A percentile compares a stretch with the other conserved stretches of the same genome.
These are phyloP conservation scores for Coelastrella sp. DNA, from an alignment of 139 green algal species.

Conservation along the genomic window DNA sequence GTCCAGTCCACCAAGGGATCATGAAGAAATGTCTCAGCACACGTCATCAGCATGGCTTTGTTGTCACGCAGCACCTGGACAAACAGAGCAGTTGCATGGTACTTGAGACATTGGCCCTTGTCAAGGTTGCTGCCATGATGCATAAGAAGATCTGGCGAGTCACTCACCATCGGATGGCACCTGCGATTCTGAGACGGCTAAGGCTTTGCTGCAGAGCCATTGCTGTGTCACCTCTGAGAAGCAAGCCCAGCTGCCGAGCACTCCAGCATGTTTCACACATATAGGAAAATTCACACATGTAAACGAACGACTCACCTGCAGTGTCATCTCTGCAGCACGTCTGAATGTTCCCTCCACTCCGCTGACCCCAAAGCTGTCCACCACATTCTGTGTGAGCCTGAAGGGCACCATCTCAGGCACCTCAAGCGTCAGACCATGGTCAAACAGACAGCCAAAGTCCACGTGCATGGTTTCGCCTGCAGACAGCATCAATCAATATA, in stretches of 20 bases:
- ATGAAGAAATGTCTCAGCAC: slow-evolving; percentile 97
- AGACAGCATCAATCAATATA: not conserved
- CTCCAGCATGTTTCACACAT: not conserved
- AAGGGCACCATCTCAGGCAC: slow-evolving; percentile 97
- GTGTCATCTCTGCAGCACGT: slow-evolving; percentile 87
- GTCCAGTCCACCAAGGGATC: slow-evolving; percentile 97
- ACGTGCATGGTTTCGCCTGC: slow-evolving; percentile 80
- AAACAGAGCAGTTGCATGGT: not conserved
- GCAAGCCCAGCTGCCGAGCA: not conserved
- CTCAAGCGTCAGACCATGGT: slow-evolving; percentile 73
- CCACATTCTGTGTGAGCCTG: slow-evolving; percentile 97
- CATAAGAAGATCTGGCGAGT: too few relatives aligned
- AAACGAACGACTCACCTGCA: slow-evolving; percentile 66
- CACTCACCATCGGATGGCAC: too few relatives aligned
- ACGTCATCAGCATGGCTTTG: slow-evolving; percentile 86
- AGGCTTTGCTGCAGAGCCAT: too few relatives aligned
- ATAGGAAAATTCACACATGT: not conserved
- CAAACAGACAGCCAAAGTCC: slow-evolving; percentile 98
- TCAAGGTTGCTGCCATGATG: too few relatives aligned
- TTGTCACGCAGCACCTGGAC: slow-evolving; percentile 81
- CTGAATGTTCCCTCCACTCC: slow-evolving; percentile 93
- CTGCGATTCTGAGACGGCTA: too few relatives aligned
- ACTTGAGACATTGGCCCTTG: not conserved
- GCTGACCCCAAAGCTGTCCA: slow-evolving; percentile 93
- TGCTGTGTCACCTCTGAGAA: too few relatives aligned